Evolutionary conservation across 495 filamentous ascomycete genomes (phyloP), one percentile per base, ranked within the genome.

Genomic region (Penicillium waksmanii): DNA sequence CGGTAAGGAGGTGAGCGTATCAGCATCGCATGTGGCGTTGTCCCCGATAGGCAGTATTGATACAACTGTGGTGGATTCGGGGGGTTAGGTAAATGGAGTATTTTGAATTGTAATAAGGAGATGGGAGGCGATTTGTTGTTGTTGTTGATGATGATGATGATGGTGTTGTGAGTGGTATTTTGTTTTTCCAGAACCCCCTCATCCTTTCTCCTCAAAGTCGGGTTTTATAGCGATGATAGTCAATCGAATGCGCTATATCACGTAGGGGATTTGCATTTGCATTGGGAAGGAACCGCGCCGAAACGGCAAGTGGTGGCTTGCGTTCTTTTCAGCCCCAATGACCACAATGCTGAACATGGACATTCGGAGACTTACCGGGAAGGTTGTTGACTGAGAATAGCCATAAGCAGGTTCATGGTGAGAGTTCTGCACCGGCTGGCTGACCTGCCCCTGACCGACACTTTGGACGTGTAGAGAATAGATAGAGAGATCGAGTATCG

Each of bases 391-490:
- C 9, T 13, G 46, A 48, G 19, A 27, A 23, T 25, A 48, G 6
- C 18, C 46, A 48, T 31, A 31, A 31, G 27, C 27, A 19, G 18
- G 23, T 48, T 48, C 46, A 12, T 27, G 10, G 8, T 48, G 21
- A 27, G 21, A 19, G 46, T 48, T n/a, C 36, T 38, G 46, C 42
- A 10, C 21, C 25, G 46, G 46, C 19, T 48, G 46, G 46, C 46
- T 48, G 46, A 31, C 27, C 4, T 23, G 19, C 46, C 55, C 47
- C 43, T 60, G 61, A 64, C 61, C 61, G 61, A 64, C 56, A 52
- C 49, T 64, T 46, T 56, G 18, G 10, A 27, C 6, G 27, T 31
- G 27, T 31, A 31, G 27, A 31, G 27, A 31, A 13, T 9, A 44
- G 18, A 48, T 27, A 12, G 9, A 23, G 46, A 23, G 21, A 48